A percentile compares a stretch with the other conserved stretches of the same genome.
Evolutionary conservation across 2,329 filamentous ascomycete species (phyloP).

Genomic region (Sarocladiaceae sp.): DNA sequence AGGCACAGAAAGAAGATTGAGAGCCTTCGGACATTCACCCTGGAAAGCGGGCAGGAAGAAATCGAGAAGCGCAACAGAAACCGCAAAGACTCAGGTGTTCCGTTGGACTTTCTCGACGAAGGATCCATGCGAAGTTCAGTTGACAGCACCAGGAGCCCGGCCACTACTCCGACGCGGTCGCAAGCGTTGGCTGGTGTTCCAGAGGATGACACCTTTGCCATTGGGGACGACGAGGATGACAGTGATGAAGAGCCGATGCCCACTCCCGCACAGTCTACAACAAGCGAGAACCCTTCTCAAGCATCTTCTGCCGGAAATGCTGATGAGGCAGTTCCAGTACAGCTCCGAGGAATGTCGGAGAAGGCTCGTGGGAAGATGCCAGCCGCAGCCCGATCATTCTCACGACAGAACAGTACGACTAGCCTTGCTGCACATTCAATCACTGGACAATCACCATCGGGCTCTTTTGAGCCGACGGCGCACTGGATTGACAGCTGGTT

Average conservation of each 20-base stretch:
- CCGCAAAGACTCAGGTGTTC: conserved; percentile 57
- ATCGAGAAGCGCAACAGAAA: conserved; percentile 74
- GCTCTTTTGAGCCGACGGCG: conserved; percentile 71
- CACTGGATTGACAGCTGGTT: conserved; percentile 93
- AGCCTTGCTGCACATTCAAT: conserved; percentile 67
- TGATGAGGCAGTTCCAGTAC: conserved; percentile 77
- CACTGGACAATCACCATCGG: conserved; percentile 49
- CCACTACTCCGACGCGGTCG: conserved; percentile 19
- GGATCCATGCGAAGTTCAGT: conserved; percentile 56
- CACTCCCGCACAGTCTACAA: conserved; percentile 59
- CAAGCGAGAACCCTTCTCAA: conserved; percentile 58
- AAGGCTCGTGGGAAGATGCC: conserved; percentile 97
- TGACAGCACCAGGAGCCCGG: conserved; percentile 65
- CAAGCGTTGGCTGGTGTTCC: conserved; percentile 27
- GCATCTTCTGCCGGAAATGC: conserved; percentile 64
- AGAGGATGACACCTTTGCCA: conserved; percentile 78
- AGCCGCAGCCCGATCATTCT: conserved; percentile 75
- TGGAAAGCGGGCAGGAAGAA: conserved; percentile 89
- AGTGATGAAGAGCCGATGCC: conserved; percentile 45
- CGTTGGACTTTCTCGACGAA: conserved; percentile 44
- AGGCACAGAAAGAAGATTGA: conserved; percentile 81
- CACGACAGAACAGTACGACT: conserved; percentile 82
- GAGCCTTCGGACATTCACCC: conserved; percentile 77
- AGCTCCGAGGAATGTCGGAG: conserved; percentile 90
- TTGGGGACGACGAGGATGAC: conserved; percentile 73